These are phyloP conservation scores for Neurospora cerealis DNA, from an alignment of 495 filamentous ascomycete genomes.

Conservation along the genomic window DNA sequence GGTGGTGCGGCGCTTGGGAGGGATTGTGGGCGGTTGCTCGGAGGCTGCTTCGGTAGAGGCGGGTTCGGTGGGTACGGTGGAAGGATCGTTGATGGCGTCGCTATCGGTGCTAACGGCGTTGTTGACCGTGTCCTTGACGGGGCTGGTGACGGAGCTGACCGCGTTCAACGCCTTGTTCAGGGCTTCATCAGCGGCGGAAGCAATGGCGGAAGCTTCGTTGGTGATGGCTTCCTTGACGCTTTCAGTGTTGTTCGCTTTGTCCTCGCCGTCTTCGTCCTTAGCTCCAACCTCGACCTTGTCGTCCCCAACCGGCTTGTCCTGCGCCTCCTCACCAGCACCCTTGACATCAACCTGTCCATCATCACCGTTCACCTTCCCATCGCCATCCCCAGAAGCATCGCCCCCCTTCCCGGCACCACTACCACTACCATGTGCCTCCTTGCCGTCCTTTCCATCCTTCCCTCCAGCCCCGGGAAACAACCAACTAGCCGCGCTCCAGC, in stretches of 20 bases:
- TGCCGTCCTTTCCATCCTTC: background rate
- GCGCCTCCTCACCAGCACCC: background rate
- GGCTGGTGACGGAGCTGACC: background rate
- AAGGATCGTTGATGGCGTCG: background rate
- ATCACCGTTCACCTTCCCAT: background rate
- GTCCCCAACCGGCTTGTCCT: background rate
- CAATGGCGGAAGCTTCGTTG: background rate
- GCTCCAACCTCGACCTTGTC: background rate
- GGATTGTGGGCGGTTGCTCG: background rate
- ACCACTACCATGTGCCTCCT: background rate
- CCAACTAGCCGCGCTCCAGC: background rate
- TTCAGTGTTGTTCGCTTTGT: background rate
- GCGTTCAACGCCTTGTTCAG: background rate
- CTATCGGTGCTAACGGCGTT: background rate
- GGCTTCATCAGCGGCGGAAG: background rate
- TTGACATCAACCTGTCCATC: background rate
- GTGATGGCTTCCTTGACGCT: background rate
- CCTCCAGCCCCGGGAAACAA: background rate
- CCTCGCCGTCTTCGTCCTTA: background rate
- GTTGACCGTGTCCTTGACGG: background rate
- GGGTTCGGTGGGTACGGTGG: background rate
- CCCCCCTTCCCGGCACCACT: background rate
- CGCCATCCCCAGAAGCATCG: background rate
- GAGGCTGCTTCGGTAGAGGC: background rate
- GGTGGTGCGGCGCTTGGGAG: background rate